These are phyloP conservation scores for Tetracentron sinense DNA, from an alignment of 164 flowering plant genomes.

Conservation along the genomic window DNA sequence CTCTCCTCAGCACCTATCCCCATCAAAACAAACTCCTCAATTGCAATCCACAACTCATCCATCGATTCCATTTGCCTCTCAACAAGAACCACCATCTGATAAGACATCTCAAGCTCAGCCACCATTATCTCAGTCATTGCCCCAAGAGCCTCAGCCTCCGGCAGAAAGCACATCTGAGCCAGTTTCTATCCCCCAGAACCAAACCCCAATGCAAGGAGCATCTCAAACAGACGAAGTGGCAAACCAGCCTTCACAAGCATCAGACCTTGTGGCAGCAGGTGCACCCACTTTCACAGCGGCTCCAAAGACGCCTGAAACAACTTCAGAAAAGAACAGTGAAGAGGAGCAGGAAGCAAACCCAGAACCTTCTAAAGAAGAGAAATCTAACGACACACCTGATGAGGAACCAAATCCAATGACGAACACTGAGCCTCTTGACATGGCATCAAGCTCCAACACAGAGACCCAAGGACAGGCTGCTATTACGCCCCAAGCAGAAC, in stretches of 20 bases:
- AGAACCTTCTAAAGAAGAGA: conserved; percentile 16
- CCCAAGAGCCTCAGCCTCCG: not conserved
- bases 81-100: not conserved
- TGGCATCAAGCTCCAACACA: conserved; percentile 14
- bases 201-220: not conserved
- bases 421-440: conserved; percentile 9
- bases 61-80: not conserved
- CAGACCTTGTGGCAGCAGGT: not conserved
- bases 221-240: not conserved
- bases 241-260: not conserved
- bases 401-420: conserved; percentile 19
- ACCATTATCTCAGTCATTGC: too few relatives aligned
- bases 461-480: conserved; percentile 8
- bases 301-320: conserved; percentile 1
- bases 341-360: conserved; percentile 13
- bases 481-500: conserved; percentile 9
- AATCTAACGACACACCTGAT: not conserved
- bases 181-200: not conserved
- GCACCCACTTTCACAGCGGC: not conserved
- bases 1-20: not conserved
- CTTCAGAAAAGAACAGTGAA: conserved; percentile 16
- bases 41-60: not conserved
- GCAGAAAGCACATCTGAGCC: not conserved
- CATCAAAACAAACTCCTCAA: not conserved
- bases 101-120: not conserved